Evolutionary conservation across 352 stramenopile genomes (phyloP).

Genomic region (Globisporangium irregulare): DNA sequence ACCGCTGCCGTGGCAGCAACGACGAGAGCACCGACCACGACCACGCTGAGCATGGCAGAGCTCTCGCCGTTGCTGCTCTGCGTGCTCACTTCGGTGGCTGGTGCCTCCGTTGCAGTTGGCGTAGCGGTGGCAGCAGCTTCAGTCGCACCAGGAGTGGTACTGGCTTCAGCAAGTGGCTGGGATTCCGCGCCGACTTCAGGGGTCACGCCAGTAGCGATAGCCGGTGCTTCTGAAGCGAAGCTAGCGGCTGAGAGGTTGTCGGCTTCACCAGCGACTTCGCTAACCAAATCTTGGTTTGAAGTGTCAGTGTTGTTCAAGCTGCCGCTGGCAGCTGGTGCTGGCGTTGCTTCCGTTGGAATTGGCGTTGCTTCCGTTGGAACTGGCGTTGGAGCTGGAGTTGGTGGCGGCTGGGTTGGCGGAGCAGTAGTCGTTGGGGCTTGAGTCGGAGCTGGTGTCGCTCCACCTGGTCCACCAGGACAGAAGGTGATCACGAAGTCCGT

Average conservation of each 20-base stretch:
- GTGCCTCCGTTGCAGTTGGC: not conserved
- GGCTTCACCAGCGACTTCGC: slow-evolving; percentile 1
- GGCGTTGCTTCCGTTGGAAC: slow-evolving; percentile 7
- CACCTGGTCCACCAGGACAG: slow-evolving; percentile 29
- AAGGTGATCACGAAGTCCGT: slow-evolving; percentile 36
- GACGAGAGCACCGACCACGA: slow-evolving; percentile 20
- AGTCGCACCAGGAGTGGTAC: not conserved
- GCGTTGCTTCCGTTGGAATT: not conserved
- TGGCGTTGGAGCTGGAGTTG: slow-evolving; percentile 6
- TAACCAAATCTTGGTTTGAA: not conserved
- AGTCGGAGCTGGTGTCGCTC: slow-evolving; percentile 20
- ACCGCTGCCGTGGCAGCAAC: slow-evolving; percentile 15
- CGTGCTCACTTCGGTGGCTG: slow-evolving; percentile 6
- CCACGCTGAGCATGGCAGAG: slow-evolving; percentile 5
- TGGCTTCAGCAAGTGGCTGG: not conserved
- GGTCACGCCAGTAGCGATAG: not conserved
- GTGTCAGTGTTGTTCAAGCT: slow-evolving; percentile 1
- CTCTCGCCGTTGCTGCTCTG: not conserved
- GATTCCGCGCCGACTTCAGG: not conserved
- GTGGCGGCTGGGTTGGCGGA: slow-evolving; percentile 12
- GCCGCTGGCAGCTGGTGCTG: slow-evolving; percentile 5
- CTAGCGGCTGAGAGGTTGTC: not conserved
- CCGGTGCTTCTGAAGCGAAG: not conserved
- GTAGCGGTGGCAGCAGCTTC: not conserved
- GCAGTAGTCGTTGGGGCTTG: slow-evolving; percentile 9